Percentiles rank a stretch among this genome's conserved stretches.
Evolutionary conservation across 768 basidiomycete species (phyloP).

Genomic region (Hydnomerulius pinastri): DNA sequence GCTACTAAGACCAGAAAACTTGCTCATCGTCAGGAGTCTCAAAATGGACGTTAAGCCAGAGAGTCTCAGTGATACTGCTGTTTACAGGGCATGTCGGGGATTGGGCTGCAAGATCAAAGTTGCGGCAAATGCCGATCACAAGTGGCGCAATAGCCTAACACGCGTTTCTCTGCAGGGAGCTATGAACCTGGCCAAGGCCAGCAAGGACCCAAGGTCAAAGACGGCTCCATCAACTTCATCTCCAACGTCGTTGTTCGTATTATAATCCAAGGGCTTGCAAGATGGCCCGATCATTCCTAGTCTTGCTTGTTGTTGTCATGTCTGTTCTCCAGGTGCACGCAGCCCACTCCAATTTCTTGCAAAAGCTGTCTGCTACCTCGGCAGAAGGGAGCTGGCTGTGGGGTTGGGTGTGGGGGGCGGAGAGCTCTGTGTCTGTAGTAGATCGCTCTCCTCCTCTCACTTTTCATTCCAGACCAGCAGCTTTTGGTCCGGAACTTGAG

Average conservation of each 20-base stretch:
- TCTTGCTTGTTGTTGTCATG: slow-evolving; percentile 8
- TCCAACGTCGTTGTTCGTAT: neutral
- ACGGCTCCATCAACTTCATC: neutral
- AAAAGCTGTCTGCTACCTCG: slow-evolving; percentile 40
- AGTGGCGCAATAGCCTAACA: slow-evolving; percentile 11
- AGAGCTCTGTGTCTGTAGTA: slow-evolving; percentile 73
- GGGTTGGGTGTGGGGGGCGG: slow-evolving; percentile 70
- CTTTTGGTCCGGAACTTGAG: slow-evolving; percentile 73
- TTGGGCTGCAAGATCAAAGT: neutral
- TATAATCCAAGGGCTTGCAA: slow-evolving; percentile 6
- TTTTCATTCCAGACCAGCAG: slow-evolving; percentile 71
- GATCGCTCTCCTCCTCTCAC: slow-evolving; percentile 72
- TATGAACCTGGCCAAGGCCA: neutral
- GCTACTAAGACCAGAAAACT: no score
- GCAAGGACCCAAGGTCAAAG: neutral
- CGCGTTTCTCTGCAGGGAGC: slow-evolving; percentile 11
- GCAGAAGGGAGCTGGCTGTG: slow-evolving; percentile 55
- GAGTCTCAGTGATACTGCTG: neutral
- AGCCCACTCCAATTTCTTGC: slow-evolving; percentile 23
- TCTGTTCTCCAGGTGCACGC: slow-evolving; percentile 8
- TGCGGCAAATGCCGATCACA: slow-evolving; percentile 17
- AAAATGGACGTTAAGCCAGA: no score
- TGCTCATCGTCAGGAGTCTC: no score
- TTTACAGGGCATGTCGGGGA: no score
- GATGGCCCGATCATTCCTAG: slow-evolving; percentile 15